Base-by-base conservation (phyloP, 169 alveolate species). In the Plasmodium inui region DNA sequence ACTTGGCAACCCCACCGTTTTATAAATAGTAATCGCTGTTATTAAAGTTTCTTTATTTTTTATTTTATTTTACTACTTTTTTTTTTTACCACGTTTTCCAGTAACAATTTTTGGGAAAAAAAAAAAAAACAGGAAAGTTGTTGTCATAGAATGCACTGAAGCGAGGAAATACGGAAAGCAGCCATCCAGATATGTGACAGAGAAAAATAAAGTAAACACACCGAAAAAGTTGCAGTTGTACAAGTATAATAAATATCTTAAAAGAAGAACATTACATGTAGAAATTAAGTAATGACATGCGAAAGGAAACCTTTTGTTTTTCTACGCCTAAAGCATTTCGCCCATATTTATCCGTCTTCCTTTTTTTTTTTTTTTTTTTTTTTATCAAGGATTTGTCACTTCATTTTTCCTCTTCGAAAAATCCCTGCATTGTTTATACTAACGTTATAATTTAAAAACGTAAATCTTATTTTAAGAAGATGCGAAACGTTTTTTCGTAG, bases 181-280 rank as follows among this genome's bases (percentile, higher is more conserved):
- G 26, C 97, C 98, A 14, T 95, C 98, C 39, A 80, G 98, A 37
- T 96, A 96, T 82, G 95, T 94, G 67, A 95, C 98, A 17, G 95
- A 96, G 50, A 96, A 96, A 67, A 96, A 96, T 92, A 96, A 95
- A 95, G 96, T 94, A 44, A 96, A 96, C 84, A 96, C 97, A 39
- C 98, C 98, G 53, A 95, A 95, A 61, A 93, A 96, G 22, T 84
- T 96, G 74, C 97, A 96, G 86, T 93, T 96, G 53, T 95, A 95
- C 96, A 96, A 96, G 70, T 96, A 96, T 72, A 96, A 96, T 85
- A 96, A 95, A 95, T 96, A 96, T 81, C 96, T 95, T 84, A 95
- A 95, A 71, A 95, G 96, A 50, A 96, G 95, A 95, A 96, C 98
- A 39, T 78, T 96, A 3, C 98, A 96, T 84, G 96, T 95, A 50